Percentiles rank a stretch among this genome's conserved stretches.
phyloP scores from a whole-genome alignment of 352 stramenopile species.

The Phytophthora pistaciae region DNA sequence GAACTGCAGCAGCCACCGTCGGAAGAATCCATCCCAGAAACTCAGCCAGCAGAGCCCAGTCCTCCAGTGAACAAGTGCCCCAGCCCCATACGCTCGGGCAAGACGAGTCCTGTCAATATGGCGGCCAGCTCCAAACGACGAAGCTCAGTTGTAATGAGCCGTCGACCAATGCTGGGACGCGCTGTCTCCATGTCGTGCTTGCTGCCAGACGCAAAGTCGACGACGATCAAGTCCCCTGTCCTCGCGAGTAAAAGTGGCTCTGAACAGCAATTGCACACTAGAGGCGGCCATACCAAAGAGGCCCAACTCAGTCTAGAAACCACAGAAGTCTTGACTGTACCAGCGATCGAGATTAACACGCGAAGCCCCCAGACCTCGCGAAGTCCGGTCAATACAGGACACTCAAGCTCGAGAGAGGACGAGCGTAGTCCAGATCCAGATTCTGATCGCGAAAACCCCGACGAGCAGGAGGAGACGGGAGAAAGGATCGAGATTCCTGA shows the following conservation, averaged over 20 bases:
- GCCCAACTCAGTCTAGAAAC: not conserved
- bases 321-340: not conserved
- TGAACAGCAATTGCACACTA: not conserved
- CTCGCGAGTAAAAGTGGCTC: not conserved
- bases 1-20: not conserved
- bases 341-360: constrained; percentile 5
- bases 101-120: not conserved
- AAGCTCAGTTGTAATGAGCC: not conserved
- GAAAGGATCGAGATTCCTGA: not conserved
- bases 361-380: constrained; percentile 10
- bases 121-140: not conserved
- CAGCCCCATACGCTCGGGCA: not conserved
- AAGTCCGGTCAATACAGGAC: not conserved
- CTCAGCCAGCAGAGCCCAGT: not conserved
- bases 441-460: not conserved
- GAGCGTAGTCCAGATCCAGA: not conserved
- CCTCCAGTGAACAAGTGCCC: not conserved
- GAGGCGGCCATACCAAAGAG: not conserved
- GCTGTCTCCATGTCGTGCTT: constrained; percentile 3
- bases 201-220: not conserved
- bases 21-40: constrained; percentile 3
- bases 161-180: constrained; percentile 2
- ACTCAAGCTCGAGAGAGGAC: not conserved
- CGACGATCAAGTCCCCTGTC: not conserved
- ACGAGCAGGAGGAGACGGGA: not conserved